Conservation (phyloP, 2,329 filamentous ascomycete genomes). For the Beauveria sp. region DNA sequence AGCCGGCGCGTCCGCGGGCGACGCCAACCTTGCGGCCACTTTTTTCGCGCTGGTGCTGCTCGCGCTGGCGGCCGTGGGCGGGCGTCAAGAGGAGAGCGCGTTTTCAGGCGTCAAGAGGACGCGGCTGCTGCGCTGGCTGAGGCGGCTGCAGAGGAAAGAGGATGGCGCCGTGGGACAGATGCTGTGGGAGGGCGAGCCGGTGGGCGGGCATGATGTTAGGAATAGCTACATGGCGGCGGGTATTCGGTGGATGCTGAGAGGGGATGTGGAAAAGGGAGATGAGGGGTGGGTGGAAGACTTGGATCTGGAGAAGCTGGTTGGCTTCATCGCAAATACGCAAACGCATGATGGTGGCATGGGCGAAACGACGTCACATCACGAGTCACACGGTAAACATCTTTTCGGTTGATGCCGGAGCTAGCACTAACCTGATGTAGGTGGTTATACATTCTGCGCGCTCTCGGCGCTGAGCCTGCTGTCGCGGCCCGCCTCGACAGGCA, state of each 20-base stretch:
- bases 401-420: background rate
- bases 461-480: conserved; percentile 70
- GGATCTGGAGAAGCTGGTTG: conserved; percentile 60
- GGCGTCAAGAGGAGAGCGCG: conserved; percentile 28
- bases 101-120: conserved; percentile 59
- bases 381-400: conserved; percentile 62
- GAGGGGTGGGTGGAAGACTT: conserved; percentile 61
- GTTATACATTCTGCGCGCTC: conserved; percentile 85
- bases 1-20: conserved; percentile 28
- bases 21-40: conserved; percentile 74
- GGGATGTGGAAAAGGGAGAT: conserved; percentile 42
- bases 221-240: conserved; percentile 81
- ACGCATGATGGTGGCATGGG: conserved; percentile 81
- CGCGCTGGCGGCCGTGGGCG: conserved; percentile 36
- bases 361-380: conserved; percentile 62
- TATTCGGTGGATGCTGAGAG: conserved; percentile 74
- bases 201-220: conserved; percentile 76
- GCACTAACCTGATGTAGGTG: conserved; percentile 45
- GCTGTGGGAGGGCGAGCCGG: conserved; percentile 50
- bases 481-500: conserved; percentile 34
- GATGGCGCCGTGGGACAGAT: conserved; percentile 93
- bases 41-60: conserved; percentile 80
- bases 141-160: conserved; percentile 57
- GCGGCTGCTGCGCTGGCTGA: conserved; percentile 67
- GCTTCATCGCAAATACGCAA: conserved; percentile 65